Percentiles rank a stretch among this genome's conserved stretches.
These are phyloP conservation scores for Skeletonema potamos DNA, from an alignment of 108 stramenopile species.

Conservation along the genomic window DNA sequence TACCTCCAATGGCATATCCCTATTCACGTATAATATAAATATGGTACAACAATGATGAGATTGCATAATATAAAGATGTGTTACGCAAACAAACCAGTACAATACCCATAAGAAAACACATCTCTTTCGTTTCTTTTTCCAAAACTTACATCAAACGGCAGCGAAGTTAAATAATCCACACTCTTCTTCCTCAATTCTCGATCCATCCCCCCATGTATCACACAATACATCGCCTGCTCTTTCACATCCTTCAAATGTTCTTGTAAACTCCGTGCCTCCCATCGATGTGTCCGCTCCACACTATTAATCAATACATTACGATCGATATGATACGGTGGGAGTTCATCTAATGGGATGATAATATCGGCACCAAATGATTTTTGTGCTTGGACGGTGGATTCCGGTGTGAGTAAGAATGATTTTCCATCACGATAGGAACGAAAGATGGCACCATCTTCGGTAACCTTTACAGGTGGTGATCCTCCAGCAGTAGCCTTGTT, in stretches of 20 bases:
- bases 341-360: constrained; percentile 93
- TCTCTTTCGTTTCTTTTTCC: not conserved
- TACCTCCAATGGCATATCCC: constrained; percentile 89
- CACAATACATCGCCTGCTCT: constrained; percentile 92
- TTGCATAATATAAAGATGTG: not conserved
- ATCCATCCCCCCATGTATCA: constrained; percentile 92
- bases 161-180: constrained; percentile 83
- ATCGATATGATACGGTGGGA: constrained; percentile 90
- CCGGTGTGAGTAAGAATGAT: constrained; percentile 86
- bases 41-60: not conserved
- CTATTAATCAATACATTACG: constrained; percentile 56
- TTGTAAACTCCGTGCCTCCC: constrained; percentile 88
- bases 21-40: not conserved
- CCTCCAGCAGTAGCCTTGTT: not conserved
- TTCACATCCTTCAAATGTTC: constrained; percentile 80
- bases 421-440: constrained; percentile 88
- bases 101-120: not conserved
- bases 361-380: constrained; percentile 92
- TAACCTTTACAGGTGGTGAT: constrained; percentile 69
- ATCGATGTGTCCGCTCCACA: constrained; percentile 88
- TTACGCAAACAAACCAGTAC: not conserved
- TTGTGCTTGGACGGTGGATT: constrained; percentile 87
- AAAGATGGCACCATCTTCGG: constrained; percentile 89
- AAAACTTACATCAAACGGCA: constrained; percentile 82
- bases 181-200: constrained; percentile 70